Evolutionary conservation across 768 basidiomycete genomes (phyloP).

Genomic region (Tylopilus felleus): DNA sequence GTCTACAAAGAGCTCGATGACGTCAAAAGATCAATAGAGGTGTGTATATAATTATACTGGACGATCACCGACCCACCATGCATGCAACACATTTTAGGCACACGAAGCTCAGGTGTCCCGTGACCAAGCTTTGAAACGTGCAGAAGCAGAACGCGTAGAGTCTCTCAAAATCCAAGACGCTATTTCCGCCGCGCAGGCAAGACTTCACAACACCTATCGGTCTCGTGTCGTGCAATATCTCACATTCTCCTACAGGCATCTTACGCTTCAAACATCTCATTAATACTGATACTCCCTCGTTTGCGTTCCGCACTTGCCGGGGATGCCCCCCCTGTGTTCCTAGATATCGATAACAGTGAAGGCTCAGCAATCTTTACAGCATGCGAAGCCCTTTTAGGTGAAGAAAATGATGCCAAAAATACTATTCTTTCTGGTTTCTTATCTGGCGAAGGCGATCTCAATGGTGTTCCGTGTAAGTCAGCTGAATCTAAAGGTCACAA

Average conservation of each 20-base stretch:
- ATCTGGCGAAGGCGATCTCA: constrained; percentile 53
- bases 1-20: constrained; percentile 80
- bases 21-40: constrained; percentile 82
- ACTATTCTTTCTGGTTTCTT: constrained; percentile 54
- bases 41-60: constrained; percentile 44
- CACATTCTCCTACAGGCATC: constrained; percentile 37
- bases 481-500: neutral
- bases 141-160: constrained; percentile 55
- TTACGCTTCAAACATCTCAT: constrained; percentile 41
- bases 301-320: constrained; percentile 50
- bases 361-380: constrained; percentile 50
- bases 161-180: constrained; percentile 53
- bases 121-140: constrained; percentile 51
- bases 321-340: constrained; percentile 39
- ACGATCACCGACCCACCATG: neutral
- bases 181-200: constrained; percentile 58
- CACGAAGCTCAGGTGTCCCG: constrained; percentile 62
- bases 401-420: constrained; percentile 49
- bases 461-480: constrained; percentile 63
- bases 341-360: constrained; percentile 51
- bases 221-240: neutral
- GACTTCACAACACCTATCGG: neutral
- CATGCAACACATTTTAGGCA: constrained; percentile 35
- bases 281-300: constrained; percentile 58
- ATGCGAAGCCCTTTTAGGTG: constrained; percentile 53